Evolutionary conservation across 805 yeast species (phyloP), one percentile per base, ranked within the genome.

Genomic region (Tetrapisispora pingtungensis): DNA sequence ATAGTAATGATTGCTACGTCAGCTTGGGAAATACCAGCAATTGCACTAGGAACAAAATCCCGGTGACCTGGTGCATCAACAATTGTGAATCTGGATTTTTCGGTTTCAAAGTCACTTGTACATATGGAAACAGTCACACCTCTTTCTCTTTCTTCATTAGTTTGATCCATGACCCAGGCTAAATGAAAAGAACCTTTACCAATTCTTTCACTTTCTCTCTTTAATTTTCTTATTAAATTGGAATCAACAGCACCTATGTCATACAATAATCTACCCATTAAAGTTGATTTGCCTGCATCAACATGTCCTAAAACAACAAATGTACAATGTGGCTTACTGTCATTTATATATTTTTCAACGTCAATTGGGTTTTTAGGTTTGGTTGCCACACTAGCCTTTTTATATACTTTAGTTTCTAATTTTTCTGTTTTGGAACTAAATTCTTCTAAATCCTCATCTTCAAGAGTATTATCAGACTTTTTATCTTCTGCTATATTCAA

Each of bases 1-100:
- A 93, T 88, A 33, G 93, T 97, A 57, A 93, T 75, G 48, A 93
- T 79, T 63, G 98, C 98, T 42, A 90, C 89, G 70, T 93, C 98
- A 20, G 98, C 97, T 71, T 93, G 98, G 32, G 97, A 88, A 14
- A 97, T 97, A 65, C 98, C 98, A 50, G 96, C 96, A 72, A 93
- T 93, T 87, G 95, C 94, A 64, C 86, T 93, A 37, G 96, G 88
- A 49, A 93, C 96, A 65, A 93, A 93, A 81, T 90, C 85, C 73
- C 90, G 89, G 73, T 93, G 99, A 33, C 99, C 99, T 46, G 99
- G 99, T 7, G 99, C 99, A 67, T 93, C 99, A 61, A 93, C 81
- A 55, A 93, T 86, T 30, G 98, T 93, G 73, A 90, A 93, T 64
- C 95, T 80, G 65, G 97, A 80, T 69, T 82, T 84, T 12, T 83